A percentile compares a stretch with the other conserved stretches of the same genome.
Evolutionary conservation across 2,329 filamentous ascomycete species (phyloP).

Genomic region (Ceratocystis albifundus): DNA sequence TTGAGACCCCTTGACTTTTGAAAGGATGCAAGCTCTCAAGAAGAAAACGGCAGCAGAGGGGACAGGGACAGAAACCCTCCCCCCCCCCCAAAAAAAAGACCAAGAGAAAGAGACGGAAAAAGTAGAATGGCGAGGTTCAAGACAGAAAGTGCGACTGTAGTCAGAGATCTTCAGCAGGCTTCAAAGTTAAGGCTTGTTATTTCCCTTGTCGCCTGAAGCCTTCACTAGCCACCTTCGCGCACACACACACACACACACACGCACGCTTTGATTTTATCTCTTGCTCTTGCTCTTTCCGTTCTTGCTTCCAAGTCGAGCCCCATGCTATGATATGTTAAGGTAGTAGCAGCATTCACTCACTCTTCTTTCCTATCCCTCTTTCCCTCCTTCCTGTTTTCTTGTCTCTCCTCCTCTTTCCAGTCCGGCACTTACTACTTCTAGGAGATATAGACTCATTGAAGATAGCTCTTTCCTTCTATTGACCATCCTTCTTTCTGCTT

Average conservation of each 20-base stretch:
- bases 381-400: background rate
- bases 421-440: constrained; percentile 3
- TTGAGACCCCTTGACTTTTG: constrained; percentile 3
- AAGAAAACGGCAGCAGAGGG: background rate
- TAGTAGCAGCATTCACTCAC: constrained; percentile 1
- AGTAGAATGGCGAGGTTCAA: background rate
- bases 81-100: background rate
- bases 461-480: background rate
- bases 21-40: constrained; percentile 8
- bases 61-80: background rate
- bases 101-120: background rate
- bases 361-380: background rate
- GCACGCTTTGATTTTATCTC: constrained; percentile 1
- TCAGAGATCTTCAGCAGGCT: background rate
- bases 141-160: background rate
- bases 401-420: background rate
- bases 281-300: constrained; percentile 5
- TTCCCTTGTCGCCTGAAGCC: background rate
- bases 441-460: background rate
- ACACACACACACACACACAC: background rate
- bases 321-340: background rate
- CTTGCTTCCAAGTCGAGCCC: background rate
- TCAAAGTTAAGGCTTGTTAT: background rate
- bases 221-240: background rate
- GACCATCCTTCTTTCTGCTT: constrained; percentile 4